Percentiles rank a stretch among this genome's conserved stretches.
These are phyloP conservation scores for Marasmius sp. DNA, from an alignment of 1,284 basidiomycete species.

Conservation along the genomic window DNA sequence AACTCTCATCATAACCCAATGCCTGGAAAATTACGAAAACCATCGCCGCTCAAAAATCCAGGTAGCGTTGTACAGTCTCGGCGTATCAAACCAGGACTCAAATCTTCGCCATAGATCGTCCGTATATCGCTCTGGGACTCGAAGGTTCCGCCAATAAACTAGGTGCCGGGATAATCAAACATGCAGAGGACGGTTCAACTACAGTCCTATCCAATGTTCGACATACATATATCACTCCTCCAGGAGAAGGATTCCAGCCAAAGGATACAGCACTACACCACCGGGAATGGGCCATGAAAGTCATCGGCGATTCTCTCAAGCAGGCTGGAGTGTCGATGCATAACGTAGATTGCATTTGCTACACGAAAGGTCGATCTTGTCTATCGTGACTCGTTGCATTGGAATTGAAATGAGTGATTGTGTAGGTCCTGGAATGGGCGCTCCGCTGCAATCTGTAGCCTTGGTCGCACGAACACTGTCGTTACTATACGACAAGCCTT, in stretches of 20 bases:
- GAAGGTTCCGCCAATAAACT: slow-evolving; percentile 98
- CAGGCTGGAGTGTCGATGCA: slow-evolving; percentile 72
- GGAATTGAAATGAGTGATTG: slow-evolving; percentile 1
- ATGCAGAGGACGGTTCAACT: slow-evolving; percentile 68
- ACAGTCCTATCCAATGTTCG: slow-evolving; percentile 82
- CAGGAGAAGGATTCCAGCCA: slow-evolving; percentile 96
- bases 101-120: slow-evolving; percentile 41
- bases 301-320: slow-evolving; percentile 81
- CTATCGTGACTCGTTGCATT: background rate
- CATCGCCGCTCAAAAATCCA: slow-evolving; percentile 32
- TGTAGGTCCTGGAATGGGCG: slow-evolving; percentile 96
- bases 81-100: background rate
- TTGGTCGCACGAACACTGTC: slow-evolving; percentile 93
- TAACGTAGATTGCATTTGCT: slow-evolving; percentile 93
- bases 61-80: slow-evolving; percentile 20
- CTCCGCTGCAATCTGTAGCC: slow-evolving; percentile 93
- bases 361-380: slow-evolving; percentile 78
- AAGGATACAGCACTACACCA: slow-evolving; percentile 95
- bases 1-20: slow-evolving; percentile 20
- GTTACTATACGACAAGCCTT: slow-evolving; percentile 85
- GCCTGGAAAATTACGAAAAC: slow-evolving; percentile 32
- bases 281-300: slow-evolving; percentile 86
- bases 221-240: slow-evolving; percentile 98
- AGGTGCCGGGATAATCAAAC: slow-evolving; percentile 92
- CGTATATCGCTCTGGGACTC: slow-evolving; percentile 80